Evolutionary conservation across 768 basidiomycete species (phyloP), one percentile per base, ranked within the genome.

Genomic region (Dioszegia crocea): DNA sequence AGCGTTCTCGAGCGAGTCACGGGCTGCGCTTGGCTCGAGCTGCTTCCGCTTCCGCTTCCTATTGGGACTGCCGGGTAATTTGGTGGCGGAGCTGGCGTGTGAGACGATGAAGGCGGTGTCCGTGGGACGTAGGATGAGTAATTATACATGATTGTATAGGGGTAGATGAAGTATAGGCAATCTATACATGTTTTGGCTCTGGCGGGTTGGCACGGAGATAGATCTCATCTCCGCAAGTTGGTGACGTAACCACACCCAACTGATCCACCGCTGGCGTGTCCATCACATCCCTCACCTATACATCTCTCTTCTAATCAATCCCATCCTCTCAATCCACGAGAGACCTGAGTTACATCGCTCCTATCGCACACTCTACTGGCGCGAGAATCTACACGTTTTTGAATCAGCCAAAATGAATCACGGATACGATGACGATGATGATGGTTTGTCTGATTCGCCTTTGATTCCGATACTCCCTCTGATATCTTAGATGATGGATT

Each of bases 1-100:
- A 90, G 84, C 2, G 94, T 97, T 46, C 94, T 79, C 1, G 89
- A 91, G 67, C 94, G 86, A 33, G 88, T 91, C 3, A 73, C 61
- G 0, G 67, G 69, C 23, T 58, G 44, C 5, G 51, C 33, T 45
- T 59, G 57, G 19, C 24, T 14, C 10, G 47, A 26, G 14, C 16
- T 46, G 33, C 24, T 33, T 14, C 33, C 33, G 33, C 33, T 33
- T 33, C 33, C 33, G 14, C 33, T 33, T 14, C 33, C 33, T 6
- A 6, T 51, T 51, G 56, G 14, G 26, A 31, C 3, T 2, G 46
- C 19, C 16, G 45, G 55, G 27, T 41, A 43, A 2, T 8, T 43
- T 24, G 51, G 56, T 27, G 21, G 31, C 12, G 31, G 46, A 29
- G 33, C 19, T 9, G 45, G 38, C n/a, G 54, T 44, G 33, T 46